phyloP scores from a whole-genome alignment of 768 basidiomycete species.

The Agrocybe pediades region DNA sequence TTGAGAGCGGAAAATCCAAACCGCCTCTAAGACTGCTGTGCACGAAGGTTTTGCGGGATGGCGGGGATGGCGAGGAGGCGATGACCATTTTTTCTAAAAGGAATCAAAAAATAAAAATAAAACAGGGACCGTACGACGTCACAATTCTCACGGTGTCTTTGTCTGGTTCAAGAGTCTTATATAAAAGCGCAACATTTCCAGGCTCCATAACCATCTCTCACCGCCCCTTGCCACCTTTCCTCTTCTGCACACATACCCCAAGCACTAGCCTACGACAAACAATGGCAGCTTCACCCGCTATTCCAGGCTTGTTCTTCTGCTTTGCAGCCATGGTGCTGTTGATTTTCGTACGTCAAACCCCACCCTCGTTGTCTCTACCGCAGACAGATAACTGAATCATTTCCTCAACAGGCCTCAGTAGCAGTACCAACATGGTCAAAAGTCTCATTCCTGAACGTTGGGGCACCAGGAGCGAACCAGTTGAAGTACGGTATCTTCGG shows the following conservation, averaged over 20 bases:
- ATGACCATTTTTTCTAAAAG: too few relatives aligned
- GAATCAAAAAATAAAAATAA: too few relatives aligned
- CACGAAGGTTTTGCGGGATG: too few relatives aligned
- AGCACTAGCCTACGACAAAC: background rate
- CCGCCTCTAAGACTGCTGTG: too few relatives aligned
- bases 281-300: conserved; percentile 49
- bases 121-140: too few relatives aligned
- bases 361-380: background rate
- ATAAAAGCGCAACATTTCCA: conserved; percentile 14
- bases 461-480: conserved; percentile 29
- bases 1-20: too few relatives aligned
- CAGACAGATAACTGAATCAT: conserved; percentile 2
- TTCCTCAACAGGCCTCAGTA: conserved; percentile 57
- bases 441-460: conserved; percentile 68
- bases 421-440: conserved; percentile 74
- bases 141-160: too few relatives aligned
- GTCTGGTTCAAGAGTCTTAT: conserved; percentile 12
- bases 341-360: conserved; percentile 53
- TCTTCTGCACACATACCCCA: conserved; percentile 4
- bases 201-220: conserved; percentile 8
- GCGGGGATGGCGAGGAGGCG: too few relatives aligned
- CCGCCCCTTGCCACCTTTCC: conserved; percentile 5
- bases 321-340: conserved; percentile 73
- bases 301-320: conserved; percentile 72
- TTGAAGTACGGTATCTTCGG: conserved; percentile 78